A percentile compares a stretch with the other conserved stretches of the same genome.
These are phyloP conservation scores for Colletotrichum paranaense DNA, from an alignment of 2,329 filamentous ascomycete species.

Conservation along the genomic window DNA sequence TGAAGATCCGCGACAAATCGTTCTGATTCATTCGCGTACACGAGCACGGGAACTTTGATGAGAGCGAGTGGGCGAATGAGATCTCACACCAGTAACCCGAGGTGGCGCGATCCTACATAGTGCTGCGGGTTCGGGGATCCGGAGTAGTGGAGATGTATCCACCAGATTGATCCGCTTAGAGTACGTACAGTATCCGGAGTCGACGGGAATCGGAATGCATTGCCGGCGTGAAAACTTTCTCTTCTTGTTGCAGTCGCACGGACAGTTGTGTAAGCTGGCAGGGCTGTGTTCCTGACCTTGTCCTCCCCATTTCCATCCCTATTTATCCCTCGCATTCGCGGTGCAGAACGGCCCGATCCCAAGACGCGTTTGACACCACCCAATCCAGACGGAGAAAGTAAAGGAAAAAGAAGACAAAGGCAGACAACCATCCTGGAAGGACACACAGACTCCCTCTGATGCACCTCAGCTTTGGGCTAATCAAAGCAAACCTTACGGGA, in stretches of 20 bases:
- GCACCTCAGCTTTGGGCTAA: background rate
- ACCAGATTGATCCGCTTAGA: background rate
- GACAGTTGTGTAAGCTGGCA: background rate
- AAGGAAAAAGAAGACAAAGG: too few species aligned
- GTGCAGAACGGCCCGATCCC: background rate
- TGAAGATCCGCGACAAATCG: too few species aligned
- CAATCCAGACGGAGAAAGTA: background rate
- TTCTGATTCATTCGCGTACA: too few species aligned
- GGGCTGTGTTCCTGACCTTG: background rate
- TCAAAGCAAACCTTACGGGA: background rate
- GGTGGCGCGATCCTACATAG: background rate
- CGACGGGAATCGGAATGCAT: background rate
- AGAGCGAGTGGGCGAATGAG: background rate
- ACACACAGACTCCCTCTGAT: background rate
- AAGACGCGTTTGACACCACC: constrained; percentile 4
- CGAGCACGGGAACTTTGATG: too few species aligned
- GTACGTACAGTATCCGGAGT: too few species aligned
- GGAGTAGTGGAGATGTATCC: background rate
- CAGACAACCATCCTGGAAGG: too few species aligned
- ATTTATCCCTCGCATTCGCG: background rate
- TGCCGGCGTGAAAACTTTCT: constrained; percentile 1
- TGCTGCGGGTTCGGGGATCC: background rate
- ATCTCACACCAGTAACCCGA: background rate
- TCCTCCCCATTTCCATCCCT: background rate
- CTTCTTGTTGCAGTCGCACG: constrained; percentile 5